These are phyloP conservation scores for Ascochyta pisi DNA, from an alignment of 2,329 filamentous ascomycete genomes.

Conservation along the genomic window DNA sequence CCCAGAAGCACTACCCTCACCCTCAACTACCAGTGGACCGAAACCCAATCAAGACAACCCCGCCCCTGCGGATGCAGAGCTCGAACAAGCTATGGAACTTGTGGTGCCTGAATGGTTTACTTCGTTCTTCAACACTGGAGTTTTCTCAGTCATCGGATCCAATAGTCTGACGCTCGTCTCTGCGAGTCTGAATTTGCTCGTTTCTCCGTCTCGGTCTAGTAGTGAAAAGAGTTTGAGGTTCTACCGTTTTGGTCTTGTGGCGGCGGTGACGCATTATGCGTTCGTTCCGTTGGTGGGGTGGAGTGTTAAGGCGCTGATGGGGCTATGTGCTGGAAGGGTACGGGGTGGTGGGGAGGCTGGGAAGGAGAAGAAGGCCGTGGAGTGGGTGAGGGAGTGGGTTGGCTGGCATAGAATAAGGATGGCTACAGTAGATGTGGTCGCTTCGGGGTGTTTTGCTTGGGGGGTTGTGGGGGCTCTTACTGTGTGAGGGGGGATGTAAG, in stretches of 20 bases:
- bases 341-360: not conserved
- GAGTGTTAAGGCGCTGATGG: slow-evolving; percentile 22
- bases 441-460: slow-evolving; percentile 31
- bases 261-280: slow-evolving; percentile 29
- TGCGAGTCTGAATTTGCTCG: slow-evolving; percentile 21
- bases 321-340: slow-evolving; percentile 19
- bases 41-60: too few species aligned
- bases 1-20: too few species aligned
- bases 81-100: slow-evolving; percentile 18
- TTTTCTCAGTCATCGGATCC: slow-evolving; percentile 27
- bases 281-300: slow-evolving; percentile 28
- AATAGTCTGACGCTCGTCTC: slow-evolving; percentile 26
- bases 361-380: slow-evolving; percentile 14
- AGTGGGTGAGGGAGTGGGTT: slow-evolving; percentile 28
- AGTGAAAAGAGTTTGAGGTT: slow-evolving; percentile 6
- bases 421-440: slow-evolving; percentile 31
- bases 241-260: slow-evolving; percentile 22
- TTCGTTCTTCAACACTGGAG: slow-evolving; percentile 29
- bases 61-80: too few species aligned
- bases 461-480: slow-evolving; percentile 9
- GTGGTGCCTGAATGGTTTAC: slow-evolving; percentile 27
- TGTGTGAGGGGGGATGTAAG: not conserved
- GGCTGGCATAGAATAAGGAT: slow-evolving; percentile 29
- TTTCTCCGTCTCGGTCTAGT: slow-evolving; percentile 2
- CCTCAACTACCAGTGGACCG: not conserved